Evolutionary conservation across 495 filamentous ascomycete species (phyloP).

Genomic region (Astrothelium subdiscretum): DNA sequence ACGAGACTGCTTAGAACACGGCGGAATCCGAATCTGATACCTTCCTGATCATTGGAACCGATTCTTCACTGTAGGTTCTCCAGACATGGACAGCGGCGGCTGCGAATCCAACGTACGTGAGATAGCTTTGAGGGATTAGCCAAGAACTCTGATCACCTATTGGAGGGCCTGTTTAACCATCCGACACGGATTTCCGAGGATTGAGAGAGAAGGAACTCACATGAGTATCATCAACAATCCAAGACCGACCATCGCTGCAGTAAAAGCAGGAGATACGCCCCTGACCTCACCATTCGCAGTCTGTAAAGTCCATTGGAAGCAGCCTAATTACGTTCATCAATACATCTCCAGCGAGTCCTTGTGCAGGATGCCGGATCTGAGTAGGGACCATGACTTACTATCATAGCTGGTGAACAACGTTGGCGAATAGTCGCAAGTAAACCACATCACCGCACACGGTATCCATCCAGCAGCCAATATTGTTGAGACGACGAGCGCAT

Average conservation of each 20-base stretch:
- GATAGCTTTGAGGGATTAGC: not conserved
- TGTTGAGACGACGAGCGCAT: not conserved
- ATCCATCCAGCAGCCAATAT: slow-evolving; percentile 2
- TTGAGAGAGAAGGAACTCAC: not conserved
- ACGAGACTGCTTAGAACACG: not conserved
- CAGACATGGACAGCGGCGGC: not conserved
- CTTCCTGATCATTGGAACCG: slow-evolving; percentile 2
- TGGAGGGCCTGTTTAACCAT: not conserved
- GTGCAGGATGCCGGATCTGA: not conserved
- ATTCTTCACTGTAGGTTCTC: not conserved
- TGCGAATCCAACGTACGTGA: not conserved
- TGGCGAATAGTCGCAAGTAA: not conserved
- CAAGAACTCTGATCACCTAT: not conserved
- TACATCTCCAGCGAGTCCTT: not conserved
- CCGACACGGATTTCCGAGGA: not conserved
- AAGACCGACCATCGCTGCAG: not conserved
- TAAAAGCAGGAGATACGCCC: not conserved
- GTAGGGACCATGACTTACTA: not conserved
- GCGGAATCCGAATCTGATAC: slow-evolving; percentile 3
- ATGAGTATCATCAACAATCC: not conserved
- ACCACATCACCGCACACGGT: not conserved
- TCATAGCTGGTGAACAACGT: not conserved
- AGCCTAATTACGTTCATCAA: not conserved
- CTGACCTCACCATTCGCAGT: not conserved
- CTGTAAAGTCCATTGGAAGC: not conserved